Conservation (phyloP, 1,284 basidiomycete genomes). For the Leccinum griseonigrum region DNA sequence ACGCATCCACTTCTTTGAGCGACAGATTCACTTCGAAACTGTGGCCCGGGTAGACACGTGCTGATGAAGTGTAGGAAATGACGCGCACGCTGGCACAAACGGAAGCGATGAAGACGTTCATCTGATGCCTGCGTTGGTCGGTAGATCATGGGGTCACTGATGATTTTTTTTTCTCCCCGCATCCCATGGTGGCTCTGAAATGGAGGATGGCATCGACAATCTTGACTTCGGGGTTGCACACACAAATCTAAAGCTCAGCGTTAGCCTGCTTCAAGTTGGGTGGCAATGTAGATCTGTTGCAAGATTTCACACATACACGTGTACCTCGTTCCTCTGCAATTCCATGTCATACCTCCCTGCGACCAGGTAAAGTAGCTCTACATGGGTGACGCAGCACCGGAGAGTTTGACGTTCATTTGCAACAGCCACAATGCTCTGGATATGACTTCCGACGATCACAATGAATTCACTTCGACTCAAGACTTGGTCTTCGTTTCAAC, state of each 20-base stretch:
- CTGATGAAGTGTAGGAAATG: constrained; percentile 58
- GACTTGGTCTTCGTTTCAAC: no score
- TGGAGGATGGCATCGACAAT: constrained; percentile 48
- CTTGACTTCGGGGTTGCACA: constrained; percentile 37
- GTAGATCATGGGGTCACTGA: constrained; percentile 44
- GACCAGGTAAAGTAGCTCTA: no score
- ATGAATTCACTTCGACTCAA: no score
- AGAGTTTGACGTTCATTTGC: no score
- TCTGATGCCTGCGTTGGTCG: constrained; percentile 48
- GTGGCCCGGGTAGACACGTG: constrained; percentile 52
- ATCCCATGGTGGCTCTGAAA: constrained; percentile 59
- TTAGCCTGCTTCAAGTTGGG: constrained; percentile 1
- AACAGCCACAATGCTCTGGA: no score
- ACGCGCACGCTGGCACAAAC: constrained; percentile 37
- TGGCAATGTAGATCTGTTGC: not conserved
- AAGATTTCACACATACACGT: constrained; percentile 23
- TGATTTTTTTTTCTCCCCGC: constrained; percentile 51
- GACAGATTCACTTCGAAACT: constrained; percentile 36
- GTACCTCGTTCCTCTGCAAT: no score
- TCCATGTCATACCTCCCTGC: no score
- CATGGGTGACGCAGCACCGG: no score
- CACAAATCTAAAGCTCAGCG: no score
- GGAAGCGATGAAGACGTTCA: constrained; percentile 44
- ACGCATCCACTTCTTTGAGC: constrained; percentile 47
- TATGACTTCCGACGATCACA: no score